Evolutionary conservation across 768 basidiomycete genomes (phyloP).

Genomic region (Mycena rebaudengoi): DNA sequence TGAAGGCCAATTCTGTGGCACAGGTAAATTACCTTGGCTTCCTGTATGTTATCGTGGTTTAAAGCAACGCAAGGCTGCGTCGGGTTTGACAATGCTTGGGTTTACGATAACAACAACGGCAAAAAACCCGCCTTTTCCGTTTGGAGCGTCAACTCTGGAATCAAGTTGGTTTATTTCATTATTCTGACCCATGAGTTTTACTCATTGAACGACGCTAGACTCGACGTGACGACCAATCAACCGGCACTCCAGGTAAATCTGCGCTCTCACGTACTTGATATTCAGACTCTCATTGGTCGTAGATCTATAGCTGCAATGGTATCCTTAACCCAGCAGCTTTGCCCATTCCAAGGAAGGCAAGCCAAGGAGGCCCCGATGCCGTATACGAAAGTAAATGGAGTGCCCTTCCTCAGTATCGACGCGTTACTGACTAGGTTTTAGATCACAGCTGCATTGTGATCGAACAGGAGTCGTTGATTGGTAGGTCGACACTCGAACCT

Average conservation of each 20-base stretch:
- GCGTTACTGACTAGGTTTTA: too few relatives aligned
- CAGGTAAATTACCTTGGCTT: conserved; percentile 33
- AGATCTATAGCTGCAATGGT: conserved; percentile 54
- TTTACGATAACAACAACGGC: conserved; percentile 45
- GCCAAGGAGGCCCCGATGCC: conserved; percentile 48
- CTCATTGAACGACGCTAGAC: conserved; percentile 27
- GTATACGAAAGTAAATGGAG: too few relatives aligned
- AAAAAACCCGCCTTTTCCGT: conserved; percentile 45
- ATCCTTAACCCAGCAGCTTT: conserved; percentile 43
- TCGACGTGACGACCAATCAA: conserved; percentile 56
- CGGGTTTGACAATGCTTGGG: conserved; percentile 58
- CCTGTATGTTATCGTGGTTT: background rate
- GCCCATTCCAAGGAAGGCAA: conserved; percentile 50
- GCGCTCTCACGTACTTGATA: background rate
- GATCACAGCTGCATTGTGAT: conserved; percentile 54
- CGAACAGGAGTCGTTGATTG: conserved; percentile 54
- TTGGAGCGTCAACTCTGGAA: conserved; percentile 57
- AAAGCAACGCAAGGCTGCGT: conserved; percentile 42
- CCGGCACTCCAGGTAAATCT: conserved; percentile 50
- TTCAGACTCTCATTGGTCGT: background rate
- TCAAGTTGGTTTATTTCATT: conserved; percentile 39
- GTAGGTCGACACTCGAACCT: too few relatives aligned
- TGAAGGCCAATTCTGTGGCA: conserved; percentile 46
- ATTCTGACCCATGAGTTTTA: background rate
- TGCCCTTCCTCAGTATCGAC: too few relatives aligned